Conservation (phyloP, 2,329 filamentous ascomycete genomes). For the Clonostachys rhizophaga region DNA sequence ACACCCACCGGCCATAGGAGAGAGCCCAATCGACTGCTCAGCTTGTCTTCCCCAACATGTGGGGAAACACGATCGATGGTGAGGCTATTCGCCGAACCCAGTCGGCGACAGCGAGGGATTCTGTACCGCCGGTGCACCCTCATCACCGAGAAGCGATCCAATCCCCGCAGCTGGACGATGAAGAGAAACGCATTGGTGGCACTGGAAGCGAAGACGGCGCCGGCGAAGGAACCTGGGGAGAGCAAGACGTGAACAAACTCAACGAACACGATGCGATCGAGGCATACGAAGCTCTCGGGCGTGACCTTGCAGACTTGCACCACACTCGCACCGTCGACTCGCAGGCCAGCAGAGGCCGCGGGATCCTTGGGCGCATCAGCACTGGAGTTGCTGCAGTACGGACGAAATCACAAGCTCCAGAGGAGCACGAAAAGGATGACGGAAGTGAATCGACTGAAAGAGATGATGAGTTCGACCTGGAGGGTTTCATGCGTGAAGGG, state of each 20-base stretch:
- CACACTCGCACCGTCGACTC: slow-evolving; percentile 25
- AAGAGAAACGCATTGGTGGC: slow-evolving; percentile 6
- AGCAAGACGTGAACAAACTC: slow-evolving; percentile 25
- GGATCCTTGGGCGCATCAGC: background rate
- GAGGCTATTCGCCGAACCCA: slow-evolving; percentile 16
- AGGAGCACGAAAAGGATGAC: slow-evolving; percentile 3
- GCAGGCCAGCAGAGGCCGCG: slow-evolving; percentile 7
- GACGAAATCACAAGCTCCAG: slow-evolving; percentile 2
- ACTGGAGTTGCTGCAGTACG: background rate
- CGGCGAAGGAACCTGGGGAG: slow-evolving; percentile 27
- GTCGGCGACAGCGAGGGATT: slow-evolving; percentile 9
- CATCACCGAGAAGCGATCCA: slow-evolving; percentile 1
- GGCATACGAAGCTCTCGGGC: slow-evolving; percentile 25
- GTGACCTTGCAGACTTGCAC: slow-evolving; percentile 25
- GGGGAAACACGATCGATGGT: slow-evolving; percentile 19
- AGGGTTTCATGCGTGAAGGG: slow-evolving; percentile 67
- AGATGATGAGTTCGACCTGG: slow-evolving; percentile 62
- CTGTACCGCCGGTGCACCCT: slow-evolving; percentile 18
- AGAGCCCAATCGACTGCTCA: too few relatives aligned
- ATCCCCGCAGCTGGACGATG: slow-evolving; percentile 8
- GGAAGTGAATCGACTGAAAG: slow-evolving; percentile 20
- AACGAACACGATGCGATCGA: slow-evolving; percentile 23
- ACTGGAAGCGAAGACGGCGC: slow-evolving; percentile 6
- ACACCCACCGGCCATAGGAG: too few relatives aligned
- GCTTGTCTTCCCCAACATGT: slow-evolving; percentile 14